Percentiles rank a stretch among this genome's conserved stretches.
Evolutionary conservation across 768 basidiomycete genomes (phyloP).

Genomic region (Phylloporus rhodoxanthus): DNA sequence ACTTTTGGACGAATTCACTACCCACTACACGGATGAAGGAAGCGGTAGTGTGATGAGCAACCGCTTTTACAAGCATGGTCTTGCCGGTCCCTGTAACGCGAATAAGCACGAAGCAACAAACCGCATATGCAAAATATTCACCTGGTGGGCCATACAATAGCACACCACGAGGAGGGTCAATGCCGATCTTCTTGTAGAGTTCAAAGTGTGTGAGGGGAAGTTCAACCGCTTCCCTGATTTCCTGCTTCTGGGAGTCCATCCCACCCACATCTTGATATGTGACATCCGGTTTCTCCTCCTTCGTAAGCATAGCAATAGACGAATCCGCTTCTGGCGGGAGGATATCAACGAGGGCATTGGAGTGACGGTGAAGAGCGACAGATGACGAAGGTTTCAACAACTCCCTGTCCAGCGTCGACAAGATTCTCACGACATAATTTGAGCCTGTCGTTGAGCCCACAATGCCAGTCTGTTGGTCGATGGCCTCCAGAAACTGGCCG

Average conservation of each 20-base stretch:
- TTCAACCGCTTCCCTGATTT: constrained; percentile 97
- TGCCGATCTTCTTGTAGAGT: constrained; percentile 98
- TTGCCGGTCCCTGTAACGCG: constrained; percentile 83
- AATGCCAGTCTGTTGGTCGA: constrained; percentile 95
- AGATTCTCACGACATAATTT: constrained; percentile 96
- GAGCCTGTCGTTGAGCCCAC: constrained; percentile 97
- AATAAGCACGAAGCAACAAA: constrained; percentile 2
- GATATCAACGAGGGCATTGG: constrained; percentile 97
- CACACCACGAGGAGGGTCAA: constrained; percentile 97
- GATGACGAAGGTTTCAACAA: constrained; percentile 95
- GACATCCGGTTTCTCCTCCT: constrained; percentile 94
- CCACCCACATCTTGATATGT: constrained; percentile 93
- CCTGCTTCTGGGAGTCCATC: constrained; percentile 97
- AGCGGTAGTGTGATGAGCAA: constrained; percentile 95
- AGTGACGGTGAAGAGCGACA: constrained; percentile 98
- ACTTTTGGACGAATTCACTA: constrained; percentile 98
- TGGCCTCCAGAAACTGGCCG: constrained; percentile 97
- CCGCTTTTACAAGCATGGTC: constrained; percentile 99
- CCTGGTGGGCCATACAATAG: constrained; percentile 96
- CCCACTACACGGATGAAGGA: constrained; percentile 98
- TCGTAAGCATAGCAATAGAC: constrained; percentile 89
- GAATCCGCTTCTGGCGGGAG: constrained; percentile 98
- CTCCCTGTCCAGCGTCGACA: constrained; percentile 95
- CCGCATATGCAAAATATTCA: constrained; percentile 27
- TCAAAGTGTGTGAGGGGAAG: constrained; percentile 96